Evolutionary conservation across 1,284 basidiomycete genomes (phyloP), one percentile per base, ranked within the genome.

Genomic region (Melampsora occidentalis): DNA sequence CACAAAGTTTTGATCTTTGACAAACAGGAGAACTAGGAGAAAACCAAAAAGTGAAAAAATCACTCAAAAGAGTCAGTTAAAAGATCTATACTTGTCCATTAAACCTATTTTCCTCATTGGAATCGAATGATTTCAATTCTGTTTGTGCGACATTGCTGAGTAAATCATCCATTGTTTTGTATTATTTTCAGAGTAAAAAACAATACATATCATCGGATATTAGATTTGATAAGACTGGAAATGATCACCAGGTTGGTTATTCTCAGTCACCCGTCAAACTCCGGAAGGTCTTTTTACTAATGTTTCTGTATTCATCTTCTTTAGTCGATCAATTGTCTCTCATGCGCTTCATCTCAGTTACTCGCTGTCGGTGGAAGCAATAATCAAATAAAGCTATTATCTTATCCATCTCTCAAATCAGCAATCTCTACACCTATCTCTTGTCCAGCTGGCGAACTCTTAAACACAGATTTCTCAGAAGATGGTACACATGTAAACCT

Each of bases 321-420:
- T 5, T 12, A 75, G 72, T n/a, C 53, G n/a, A 67, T 75, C 28
- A 68, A 53, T 10, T 62, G 65, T 49, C 39, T 75, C 0, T 75
- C 72, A 18, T 12, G 59, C 2, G 28, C 65, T 48, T 22, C 51
- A 22, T 65, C 72, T 46, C 49, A 62, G 66, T 63, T 75, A 28
- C 28, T 75, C 12, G 72, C 72, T 22, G 51, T 75, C 16, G 72
- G 72, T 33, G 72, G 72, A 12, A 75, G 63, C 2, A 75, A 75
- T 46, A 75, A 75, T 20, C 72, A 75, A 68, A 49, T 75, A 3
- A 57, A 75, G 10, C 2, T 75, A n/a, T 57, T 75, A 22, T 28
- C 42, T 31, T 75, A 75, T 51, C 72, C 72, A 31, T 59, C 16
- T 42, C 65, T 75, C 35, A 75, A 67, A 51, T 42, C 64, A 9